phyloP scores from a whole-genome alignment of 345 rosid species.

The Citrus medica region DNA sequence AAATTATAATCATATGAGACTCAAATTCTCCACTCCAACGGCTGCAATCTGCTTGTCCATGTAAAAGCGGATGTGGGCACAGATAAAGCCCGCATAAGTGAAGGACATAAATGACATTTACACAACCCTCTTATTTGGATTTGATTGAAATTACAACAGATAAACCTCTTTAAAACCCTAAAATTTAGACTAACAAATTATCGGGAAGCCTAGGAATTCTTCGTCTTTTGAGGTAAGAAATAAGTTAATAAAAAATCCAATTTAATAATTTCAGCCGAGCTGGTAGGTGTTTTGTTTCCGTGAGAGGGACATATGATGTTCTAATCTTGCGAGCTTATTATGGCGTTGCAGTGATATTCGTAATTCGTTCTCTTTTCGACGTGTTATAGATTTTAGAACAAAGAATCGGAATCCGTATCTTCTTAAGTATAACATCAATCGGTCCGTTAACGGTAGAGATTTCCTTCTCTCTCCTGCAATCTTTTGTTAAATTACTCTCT shows the following conservation, averaged over 20 bases:
- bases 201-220: too few relatives aligned
- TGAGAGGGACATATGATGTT: too few relatives aligned
- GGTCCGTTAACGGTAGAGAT: not conserved
- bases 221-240: too few relatives aligned
- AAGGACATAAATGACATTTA: not conserved
- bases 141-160: not conserved
- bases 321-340: too few relatives aligned
- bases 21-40: not conserved
- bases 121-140: not conserved
- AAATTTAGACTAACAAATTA: not conserved
- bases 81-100: not conserved
- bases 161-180: slow-evolving; percentile 1
- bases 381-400: too few relatives aligned
- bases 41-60: not conserved
- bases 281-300: too few relatives aligned
- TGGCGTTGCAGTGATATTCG: too few relatives aligned
- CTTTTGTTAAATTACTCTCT: not conserved
- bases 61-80: not conserved
- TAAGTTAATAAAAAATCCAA: too few relatives aligned
- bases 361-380: too few relatives aligned
- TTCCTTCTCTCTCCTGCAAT: not conserved
- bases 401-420: too few relatives aligned
- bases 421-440: not conserved
- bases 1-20: not conserved
- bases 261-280: too few relatives aligned